Evolutionary conservation across 495 filamentous ascomycete genomes (phyloP).

Genomic region (Thozetella sp.): DNA sequence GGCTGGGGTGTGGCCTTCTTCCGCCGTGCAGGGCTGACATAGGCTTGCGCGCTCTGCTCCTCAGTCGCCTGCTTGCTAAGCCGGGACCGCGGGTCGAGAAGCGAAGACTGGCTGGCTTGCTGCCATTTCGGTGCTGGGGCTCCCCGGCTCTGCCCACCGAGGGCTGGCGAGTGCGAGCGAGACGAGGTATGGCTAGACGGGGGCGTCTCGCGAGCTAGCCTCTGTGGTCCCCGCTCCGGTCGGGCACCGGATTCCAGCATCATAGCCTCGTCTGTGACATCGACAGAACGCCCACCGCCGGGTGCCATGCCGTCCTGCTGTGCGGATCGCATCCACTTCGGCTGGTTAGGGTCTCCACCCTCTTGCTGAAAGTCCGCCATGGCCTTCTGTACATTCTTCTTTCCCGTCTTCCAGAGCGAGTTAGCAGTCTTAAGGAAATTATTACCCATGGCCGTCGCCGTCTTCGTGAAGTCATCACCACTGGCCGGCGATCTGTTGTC

Average conservation of each 20-base stretch:
- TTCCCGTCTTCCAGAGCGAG: slow-evolving; percentile 89
- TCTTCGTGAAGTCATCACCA: slow-evolving; percentile 78
- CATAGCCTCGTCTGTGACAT: slow-evolving; percentile 84
- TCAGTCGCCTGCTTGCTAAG: slow-evolving; percentile 74
- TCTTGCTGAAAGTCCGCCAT: slow-evolving; percentile 85
- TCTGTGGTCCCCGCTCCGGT: slow-evolving; percentile 37
- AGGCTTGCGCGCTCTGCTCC: slow-evolving; percentile 81
- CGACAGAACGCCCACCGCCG: slow-evolving; percentile 16
- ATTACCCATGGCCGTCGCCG: slow-evolving; percentile 79
- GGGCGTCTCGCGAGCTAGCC: slow-evolving; percentile 19
- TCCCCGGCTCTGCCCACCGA: slow-evolving; percentile 14
- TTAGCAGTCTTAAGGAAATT: slow-evolving; percentile 93
- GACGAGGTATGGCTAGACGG: slow-evolving; percentile 22
- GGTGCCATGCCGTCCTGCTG: slow-evolving; percentile 31
- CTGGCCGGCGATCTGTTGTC: slow-evolving; percentile 59
- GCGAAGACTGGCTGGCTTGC: slow-evolving; percentile 36
- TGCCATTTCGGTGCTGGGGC: slow-evolving; percentile 44
- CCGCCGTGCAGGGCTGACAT: slow-evolving; percentile 85
- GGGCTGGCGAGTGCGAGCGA: slow-evolving; percentile 48
- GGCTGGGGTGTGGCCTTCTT: slow-evolving; percentile 62
- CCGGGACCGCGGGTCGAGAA: slow-evolving; percentile 57
- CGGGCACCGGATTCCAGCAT: slow-evolving; percentile 75
- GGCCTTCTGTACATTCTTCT: slow-evolving; percentile 93
- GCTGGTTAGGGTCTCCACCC: slow-evolving; percentile 73
- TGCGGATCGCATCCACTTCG: slow-evolving; percentile 90